A percentile compares a stretch with the other conserved stretches of the same genome.
These are phyloP conservation scores for Candida albicans DNA, from an alignment of 1,139 yeast genomes.

Conservation along the genomic window DNA sequence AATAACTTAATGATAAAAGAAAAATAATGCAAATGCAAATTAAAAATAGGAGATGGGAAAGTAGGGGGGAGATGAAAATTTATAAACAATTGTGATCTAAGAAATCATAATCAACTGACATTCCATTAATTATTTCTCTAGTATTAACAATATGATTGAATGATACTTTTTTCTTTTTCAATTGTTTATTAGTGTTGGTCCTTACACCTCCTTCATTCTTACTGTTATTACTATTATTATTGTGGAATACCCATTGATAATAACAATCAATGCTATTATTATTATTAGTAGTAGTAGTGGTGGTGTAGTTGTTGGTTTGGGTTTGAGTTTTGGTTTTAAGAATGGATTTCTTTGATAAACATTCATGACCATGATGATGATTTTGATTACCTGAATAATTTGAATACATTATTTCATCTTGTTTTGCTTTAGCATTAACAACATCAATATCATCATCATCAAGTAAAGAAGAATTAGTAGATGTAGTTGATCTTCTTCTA, in stretches of 20 bases:
- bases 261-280: no score
- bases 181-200: not conserved
- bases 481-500: conserved; percentile 7
- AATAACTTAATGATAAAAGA: not conserved
- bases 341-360: not conserved
- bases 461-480: conserved; percentile 2
- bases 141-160: conserved; percentile 44
- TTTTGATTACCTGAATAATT: no score
- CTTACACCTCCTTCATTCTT: no score
- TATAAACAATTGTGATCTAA: conserved; percentile 30
- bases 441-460: conserved; percentile 9
- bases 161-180: conserved; percentile 28
- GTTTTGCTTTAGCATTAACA: no score
- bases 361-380: no score
- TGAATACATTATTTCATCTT: no score
- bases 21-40: not conserved
- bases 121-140: conserved; percentile 45
- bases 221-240: no score
- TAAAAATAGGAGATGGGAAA: not conserved
- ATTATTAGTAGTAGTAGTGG: no score
- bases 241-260: no score
- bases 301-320: no score
- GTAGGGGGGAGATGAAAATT: not conserved
- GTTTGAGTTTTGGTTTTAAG: not conserved
- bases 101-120: conserved; percentile 44